Evolutionary conservation across 2,329 filamentous ascomycete genomes (phyloP), one percentile per base, ranked within the genome.

Genomic region (Calonectria montana): DNA sequence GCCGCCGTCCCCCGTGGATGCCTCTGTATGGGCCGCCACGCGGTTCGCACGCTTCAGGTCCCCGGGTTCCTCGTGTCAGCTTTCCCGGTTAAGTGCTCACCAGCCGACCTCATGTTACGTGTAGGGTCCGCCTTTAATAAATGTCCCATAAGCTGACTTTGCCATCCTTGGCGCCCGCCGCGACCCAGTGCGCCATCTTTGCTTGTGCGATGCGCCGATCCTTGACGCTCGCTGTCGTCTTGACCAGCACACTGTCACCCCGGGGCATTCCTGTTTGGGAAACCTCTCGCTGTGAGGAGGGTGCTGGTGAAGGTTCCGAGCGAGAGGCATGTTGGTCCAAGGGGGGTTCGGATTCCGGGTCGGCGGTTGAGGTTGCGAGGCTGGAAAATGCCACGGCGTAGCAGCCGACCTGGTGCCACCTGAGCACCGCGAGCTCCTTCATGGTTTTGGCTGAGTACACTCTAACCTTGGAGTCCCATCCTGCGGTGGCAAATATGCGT

Each of bases 121-220:
- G 16, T 59, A 13, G 13, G 23, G 21, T 27, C 35, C 31, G 27
- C 7, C 69, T 55, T 45, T 31, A 96, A 82, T 97, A 99, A 70
- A 98, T 92, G 85, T 98, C 94, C 97, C 97, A 99, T 76, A 99
- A 85, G 80, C 95, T 97, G 74, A 98, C 91, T 82, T 97, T 98
- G 21, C 96, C 97, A 85, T 98, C 97, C 82, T 98, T 99, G 67
- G 94, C 94, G 1, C 97, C 97, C 1, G 91, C 94, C 21, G 93
- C 97, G 64, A 98, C 82, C 96, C 96, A 98, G 82, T 98, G 96
- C 27, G 93, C 93, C 63, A 86, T 87, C 78, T 90, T 91, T 13
- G 93, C 92, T 77, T 91, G 91, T 41, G 86, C 86, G 25, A 91
- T 86, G 67, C 94, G 87, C 74, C 91, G 89, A 41, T 91, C 89